These are phyloP conservation scores for Hypoxylon subgilvum DNA, from an alignment of 495 filamentous ascomycete genomes.

Conservation along the genomic window DNA sequence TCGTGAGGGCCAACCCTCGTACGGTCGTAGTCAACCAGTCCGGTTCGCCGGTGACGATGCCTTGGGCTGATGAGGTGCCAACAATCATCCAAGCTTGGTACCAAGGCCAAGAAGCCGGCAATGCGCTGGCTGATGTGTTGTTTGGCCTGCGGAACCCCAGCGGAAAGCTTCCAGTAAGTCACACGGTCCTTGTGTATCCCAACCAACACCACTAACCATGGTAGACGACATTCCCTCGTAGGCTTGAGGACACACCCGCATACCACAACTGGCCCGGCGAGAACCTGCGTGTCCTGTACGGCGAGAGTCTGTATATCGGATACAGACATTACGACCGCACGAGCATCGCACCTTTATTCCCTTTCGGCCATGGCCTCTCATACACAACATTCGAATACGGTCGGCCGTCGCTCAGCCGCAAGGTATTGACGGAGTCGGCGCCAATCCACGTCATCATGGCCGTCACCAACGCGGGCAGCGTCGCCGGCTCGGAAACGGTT, in stretches of 20 bases:
- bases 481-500: conserved; percentile 75
- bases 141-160: conserved; percentile 85
- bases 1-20: conserved; percentile 72
- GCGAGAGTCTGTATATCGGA: conserved; percentile 83
- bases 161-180: conserved; percentile 75
- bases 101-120: conserved; percentile 87
- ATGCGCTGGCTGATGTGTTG: conserved; percentile 82
- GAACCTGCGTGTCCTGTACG: conserved; percentile 77
- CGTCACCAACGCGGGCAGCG: conserved; percentile 70
- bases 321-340: conserved; percentile 82
- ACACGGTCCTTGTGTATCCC: not conserved
- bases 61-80: conserved; percentile 71
- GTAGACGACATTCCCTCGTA: conserved; percentile 68
- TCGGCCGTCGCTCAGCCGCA: conserved; percentile 58
- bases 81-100: conserved; percentile 81
- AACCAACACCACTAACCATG: conserved; percentile 37
- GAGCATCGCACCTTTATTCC: conserved; percentile 69
- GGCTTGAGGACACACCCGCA: conserved; percentile 78
- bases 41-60: conserved; percentile 85
- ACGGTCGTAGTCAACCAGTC: conserved; percentile 83
- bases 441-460: conserved; percentile 66
- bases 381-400: conserved; percentile 80
- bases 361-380: conserved; percentile 83
- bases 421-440: conserved; percentile 57
- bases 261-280: conserved; percentile 87